Base-by-base conservation (phyloP, 2,329 filamentous ascomycete genomes). In the Furcasterigmium furcatum region DNA sequence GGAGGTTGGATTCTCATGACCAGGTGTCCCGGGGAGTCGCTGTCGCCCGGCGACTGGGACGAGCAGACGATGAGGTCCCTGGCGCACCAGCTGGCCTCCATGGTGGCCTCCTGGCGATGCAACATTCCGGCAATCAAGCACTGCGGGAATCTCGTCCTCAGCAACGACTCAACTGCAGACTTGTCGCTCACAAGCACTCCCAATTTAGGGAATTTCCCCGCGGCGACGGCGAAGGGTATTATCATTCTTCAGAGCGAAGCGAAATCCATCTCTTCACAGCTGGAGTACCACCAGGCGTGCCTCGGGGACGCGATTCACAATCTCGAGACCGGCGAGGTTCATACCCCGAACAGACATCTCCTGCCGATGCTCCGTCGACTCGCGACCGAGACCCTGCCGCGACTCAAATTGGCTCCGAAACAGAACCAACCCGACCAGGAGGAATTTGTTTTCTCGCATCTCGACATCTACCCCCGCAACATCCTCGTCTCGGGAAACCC, bases 1-100 rank as follows among this genome's bases (percentile, higher is more conserved):
- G 46, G 49, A 2, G 55, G 52, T 2, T 58, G 55, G 55, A 55
- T 58, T 12, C 25, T 58, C 10, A 52, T 55, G 45, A 41, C 51
- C 2, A 39, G 45, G 9, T 35, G 53, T 2, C 42, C 50, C 2
- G 55, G 55, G 3, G 35, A 29, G 5, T 42, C 51, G 1, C 20
- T 55, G n/a, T 45, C 50, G 4, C n/a, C 19, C 5, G 36, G 22
- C 9, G 45, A 53, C 4, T 24, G 57, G 16, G 46, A 51, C 29
- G 35, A 45, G 13, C 19, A 41, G 4, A 20, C 47, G 5, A 47
- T 46, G 27, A 16, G 20, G 19, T 34, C 45, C 5, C 40, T 55
- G 10, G 48, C 43, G 19, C 41, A 20, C 9, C 54, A 58, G 42
- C 46, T 57, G 5, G 55, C 49, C 1, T 44, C 46, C 5, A 47